Conservation (phyloP, 306 rosid species). For the Acacia confusa region DNA sequence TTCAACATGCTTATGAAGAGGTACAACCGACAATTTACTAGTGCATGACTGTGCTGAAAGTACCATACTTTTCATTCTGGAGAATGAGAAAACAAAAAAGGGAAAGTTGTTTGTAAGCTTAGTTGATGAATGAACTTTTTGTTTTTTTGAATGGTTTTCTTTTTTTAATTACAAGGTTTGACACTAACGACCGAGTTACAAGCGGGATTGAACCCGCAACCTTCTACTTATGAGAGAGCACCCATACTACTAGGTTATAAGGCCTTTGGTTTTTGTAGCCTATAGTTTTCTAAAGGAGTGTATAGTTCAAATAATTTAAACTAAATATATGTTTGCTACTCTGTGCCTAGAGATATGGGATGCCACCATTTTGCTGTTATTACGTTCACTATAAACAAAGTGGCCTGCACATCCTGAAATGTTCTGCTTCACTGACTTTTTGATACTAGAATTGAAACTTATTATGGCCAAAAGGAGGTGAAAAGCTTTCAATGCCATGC, state of each 20-base stretch:
- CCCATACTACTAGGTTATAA: too few relatives aligned
- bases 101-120: background rate
- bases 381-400: background rate
- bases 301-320: background rate
- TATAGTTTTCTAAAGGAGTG: background rate
- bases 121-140: background rate
- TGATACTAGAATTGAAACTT: background rate
- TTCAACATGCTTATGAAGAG: constrained; percentile 11
- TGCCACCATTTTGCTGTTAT: background rate
- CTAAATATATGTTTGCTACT: background rate
- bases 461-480: background rate
- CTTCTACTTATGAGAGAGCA: too few relatives aligned
- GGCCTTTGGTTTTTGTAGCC: too few relatives aligned
- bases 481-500: background rate
- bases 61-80: background rate
- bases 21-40: constrained; percentile 9
- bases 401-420: background rate
- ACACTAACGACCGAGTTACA: too few relatives aligned
- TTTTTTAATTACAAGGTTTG: too few relatives aligned
- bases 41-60: background rate
- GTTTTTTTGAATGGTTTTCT: background rate
- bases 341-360: background rate
- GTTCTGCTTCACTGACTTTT: background rate
- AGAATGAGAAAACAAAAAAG: background rate
- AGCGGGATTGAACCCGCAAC: too few relatives aligned